These are phyloP conservation scores for Grosmannia clavigera DNA, from an alignment of 2,329 filamentous ascomycete species.

Conservation along the genomic window DNA sequence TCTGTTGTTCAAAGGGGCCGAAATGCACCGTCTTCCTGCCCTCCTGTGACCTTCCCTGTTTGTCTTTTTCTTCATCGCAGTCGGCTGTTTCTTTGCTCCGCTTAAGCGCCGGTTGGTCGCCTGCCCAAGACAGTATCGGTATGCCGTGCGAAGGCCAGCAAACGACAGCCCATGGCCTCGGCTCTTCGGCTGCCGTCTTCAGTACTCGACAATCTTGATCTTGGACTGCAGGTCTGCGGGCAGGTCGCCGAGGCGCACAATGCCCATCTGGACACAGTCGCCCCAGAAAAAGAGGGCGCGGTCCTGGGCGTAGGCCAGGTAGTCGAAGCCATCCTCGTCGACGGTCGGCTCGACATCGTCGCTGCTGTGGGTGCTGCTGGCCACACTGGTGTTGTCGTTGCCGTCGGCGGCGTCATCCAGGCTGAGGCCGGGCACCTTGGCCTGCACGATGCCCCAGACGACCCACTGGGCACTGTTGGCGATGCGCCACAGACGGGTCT, in stretches of 20 bases:
- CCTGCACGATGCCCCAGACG: conserved; percentile 93
- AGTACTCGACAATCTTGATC: conserved; percentile 55
- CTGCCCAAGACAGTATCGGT: not conserved
- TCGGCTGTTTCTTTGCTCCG: no score
- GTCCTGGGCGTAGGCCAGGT: conserved; percentile 81
- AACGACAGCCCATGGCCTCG: no score
- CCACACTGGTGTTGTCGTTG: not conserved
- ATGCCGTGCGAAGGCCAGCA: not conserved
- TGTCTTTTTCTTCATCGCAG: no score
- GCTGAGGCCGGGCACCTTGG: conserved; percentile 60
- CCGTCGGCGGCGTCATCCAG: conserved; percentile 12
- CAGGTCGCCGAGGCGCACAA: conserved; percentile 65
- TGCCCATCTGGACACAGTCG: conserved; percentile 65
- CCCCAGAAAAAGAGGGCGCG: conserved; percentile 91
- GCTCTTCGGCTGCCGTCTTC: no score
- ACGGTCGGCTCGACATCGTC: conserved; percentile 31
- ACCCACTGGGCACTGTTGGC: conserved; percentile 87
- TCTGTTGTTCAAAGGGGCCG: not conserved
- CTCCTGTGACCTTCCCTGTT: no score
- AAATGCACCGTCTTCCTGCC: not conserved
- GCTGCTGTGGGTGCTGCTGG: not conserved
- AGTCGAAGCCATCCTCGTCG: conserved; percentile 74
- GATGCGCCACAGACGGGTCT: conserved; percentile 74
- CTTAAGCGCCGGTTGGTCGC: no score
- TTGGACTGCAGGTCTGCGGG: conserved; percentile 50